Base-by-base conservation (phyloP, 2,329 filamentous ascomycete genomes). In the Coniochaeta prunicola region DNA sequence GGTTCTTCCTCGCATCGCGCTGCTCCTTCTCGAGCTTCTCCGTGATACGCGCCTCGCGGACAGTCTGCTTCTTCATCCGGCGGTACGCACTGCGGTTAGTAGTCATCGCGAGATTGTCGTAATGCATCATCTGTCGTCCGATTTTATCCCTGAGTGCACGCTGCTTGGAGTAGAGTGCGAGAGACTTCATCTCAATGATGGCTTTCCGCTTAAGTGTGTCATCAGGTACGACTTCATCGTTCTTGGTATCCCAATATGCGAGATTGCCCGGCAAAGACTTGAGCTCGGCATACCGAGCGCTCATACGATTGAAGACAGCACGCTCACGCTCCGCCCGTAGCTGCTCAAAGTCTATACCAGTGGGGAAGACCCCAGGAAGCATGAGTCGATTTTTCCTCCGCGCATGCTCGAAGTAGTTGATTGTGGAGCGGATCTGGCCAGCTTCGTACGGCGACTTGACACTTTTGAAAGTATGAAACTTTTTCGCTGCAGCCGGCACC, bases 11-110 rank as follows among this genome's bases (percentile, higher is more conserved):
- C 45, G 92, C 93, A 73, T 97, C 93, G 59, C 94, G 91, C 72
- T 99, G 94, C 73, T 99, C 92, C 77, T 97, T 97, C 83, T 99
- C 94, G 1, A 99, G 85, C 75, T 97, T 99, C 82, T 99, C 94
- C 0, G 94, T 99, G 64, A 99, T 96, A 59, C 93, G 89, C 59
- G 94, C 94, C 76, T 99, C 94, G 36, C 93, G 88, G 56, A 97
- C 82, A 56, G 89, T 96, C 74, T 97, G 93, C 78, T 97, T 97
- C 87, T 99, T 99, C 79, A 94, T 89, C 56, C 94, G 88, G 36
- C 94, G 89, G 73, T 97, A 97, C 68, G 88, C 84, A 57, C 90
- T 88, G 56, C 94, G 87, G 70, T 99, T 99, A 0, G 92, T 93
- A 1, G 93, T 97, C 90, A 97, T 97, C 50, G 92, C 93, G 30